These are phyloP conservation scores for Vararia minispora DNA, from an alignment of 768 basidiomycete species.

Conservation along the genomic window DNA sequence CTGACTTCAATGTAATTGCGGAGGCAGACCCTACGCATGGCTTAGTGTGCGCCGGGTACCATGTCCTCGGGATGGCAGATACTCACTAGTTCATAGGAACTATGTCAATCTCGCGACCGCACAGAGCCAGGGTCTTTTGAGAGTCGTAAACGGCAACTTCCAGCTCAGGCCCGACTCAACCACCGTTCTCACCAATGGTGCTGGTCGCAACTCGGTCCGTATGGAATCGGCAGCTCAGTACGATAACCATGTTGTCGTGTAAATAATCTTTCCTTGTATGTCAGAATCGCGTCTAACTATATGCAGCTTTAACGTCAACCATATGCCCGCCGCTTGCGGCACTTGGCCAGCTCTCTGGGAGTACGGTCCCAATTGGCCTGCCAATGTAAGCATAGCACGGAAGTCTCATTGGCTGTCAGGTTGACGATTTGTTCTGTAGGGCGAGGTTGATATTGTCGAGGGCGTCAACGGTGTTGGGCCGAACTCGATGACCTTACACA, in stretches of 20 bases:
- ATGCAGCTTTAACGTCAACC: no score
- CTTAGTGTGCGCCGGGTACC: no score
- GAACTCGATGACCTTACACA: conserved; percentile 47
- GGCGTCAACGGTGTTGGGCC: conserved; percentile 46
- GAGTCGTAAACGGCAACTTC: conserved; percentile 4
- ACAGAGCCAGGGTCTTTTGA: conserved; percentile 1
- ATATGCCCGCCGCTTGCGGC: no score
- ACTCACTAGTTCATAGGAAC: neutral
- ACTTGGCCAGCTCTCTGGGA: no score
- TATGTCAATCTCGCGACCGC: conserved; percentile 4
- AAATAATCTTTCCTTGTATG: no score
- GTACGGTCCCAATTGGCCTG: no score
- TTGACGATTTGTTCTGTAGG: conserved; percentile 21
- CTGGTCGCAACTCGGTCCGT: conserved; percentile 12
- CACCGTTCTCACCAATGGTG: conserved; percentile 2
- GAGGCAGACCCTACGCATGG: conserved; percentile 9
- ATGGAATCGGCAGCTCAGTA: conserved; percentile 8
- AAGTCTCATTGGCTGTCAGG: no score
- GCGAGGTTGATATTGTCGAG: conserved; percentile 44
- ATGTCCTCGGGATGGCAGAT: no score
- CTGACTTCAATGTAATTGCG: conserved; percentile 8
- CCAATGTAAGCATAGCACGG: no score
- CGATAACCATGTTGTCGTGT: conserved; percentile 5
- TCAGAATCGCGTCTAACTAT: no score
- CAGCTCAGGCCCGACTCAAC: conserved; percentile 5